phyloP scores from a whole-genome alignment of 2,329 filamentous ascomycete genomes.

The Drechslerella dactyloides region DNA sequence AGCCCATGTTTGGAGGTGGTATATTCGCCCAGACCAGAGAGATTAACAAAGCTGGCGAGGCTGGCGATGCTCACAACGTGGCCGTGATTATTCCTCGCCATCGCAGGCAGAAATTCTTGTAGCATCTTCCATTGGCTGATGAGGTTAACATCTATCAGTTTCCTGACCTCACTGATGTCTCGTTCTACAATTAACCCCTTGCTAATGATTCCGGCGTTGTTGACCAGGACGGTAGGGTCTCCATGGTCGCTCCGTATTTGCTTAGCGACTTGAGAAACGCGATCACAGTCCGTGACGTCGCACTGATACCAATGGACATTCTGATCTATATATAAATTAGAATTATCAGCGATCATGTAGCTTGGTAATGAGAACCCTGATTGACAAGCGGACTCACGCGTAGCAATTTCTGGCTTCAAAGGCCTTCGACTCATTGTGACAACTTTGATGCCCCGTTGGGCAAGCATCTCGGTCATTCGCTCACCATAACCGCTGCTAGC shows the following conservation, averaged over 20 bases:
- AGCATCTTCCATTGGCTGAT: conserved; percentile 70
- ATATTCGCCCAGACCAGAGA: conserved; percentile 72
- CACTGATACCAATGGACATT: conserved; percentile 18
- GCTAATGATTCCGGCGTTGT: conserved; percentile 59
- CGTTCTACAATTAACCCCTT: conserved; percentile 4
- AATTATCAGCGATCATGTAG: background rate
- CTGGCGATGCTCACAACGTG: conserved; percentile 74
- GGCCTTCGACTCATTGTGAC: conserved; percentile 1
- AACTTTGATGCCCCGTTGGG: conserved; percentile 11
- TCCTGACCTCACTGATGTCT: conserved; percentile 7
- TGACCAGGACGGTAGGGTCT: conserved; percentile 58
- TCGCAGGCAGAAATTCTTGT: conserved; percentile 71
- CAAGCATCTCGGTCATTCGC: conserved; percentile 12
- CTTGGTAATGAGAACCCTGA: too few relatives aligned
- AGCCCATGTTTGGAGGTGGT: conserved; percentile 70
- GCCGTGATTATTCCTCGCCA: conserved; percentile 70
- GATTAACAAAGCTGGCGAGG: conserved; percentile 66
- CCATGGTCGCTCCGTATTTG: conserved; percentile 56
- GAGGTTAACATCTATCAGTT: conserved; percentile 70
- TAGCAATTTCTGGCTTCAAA: conserved; percentile 9
- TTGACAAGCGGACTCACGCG: conserved; percentile 3
- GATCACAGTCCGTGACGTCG: conserved; percentile 3
- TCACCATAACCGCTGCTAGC: conserved; percentile 21
- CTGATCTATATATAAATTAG: conserved; percentile 2
- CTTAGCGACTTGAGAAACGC: conserved; percentile 51